These are phyloP conservation scores for Scedosporium boydii DNA, from an alignment of 2,329 filamentous ascomycete species.

Conservation along the genomic window DNA sequence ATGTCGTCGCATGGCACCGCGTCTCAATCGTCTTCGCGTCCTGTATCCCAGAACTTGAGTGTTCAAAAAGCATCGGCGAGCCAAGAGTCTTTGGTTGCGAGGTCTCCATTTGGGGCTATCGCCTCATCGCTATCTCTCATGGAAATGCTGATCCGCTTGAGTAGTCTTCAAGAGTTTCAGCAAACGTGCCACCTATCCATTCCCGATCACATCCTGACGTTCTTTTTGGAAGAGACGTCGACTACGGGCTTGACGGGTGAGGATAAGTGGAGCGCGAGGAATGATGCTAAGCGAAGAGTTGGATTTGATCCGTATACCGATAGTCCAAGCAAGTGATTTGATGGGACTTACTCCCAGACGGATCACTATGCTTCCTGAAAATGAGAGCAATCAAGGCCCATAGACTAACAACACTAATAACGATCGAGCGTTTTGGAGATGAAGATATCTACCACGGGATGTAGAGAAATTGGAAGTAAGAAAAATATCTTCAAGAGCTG, in stretches of 20 bases:
- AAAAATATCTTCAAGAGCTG: too few relatives aligned
- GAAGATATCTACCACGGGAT: too few relatives aligned
- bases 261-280: constrained; percentile 31
- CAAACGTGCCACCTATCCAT: constrained; percentile 84
- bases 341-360: constrained; percentile 14
- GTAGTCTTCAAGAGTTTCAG: constrained; percentile 84
- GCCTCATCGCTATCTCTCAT: constrained; percentile 61
- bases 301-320: constrained; percentile 50
- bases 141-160: constrained; percentile 79
- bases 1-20: constrained; percentile 9
- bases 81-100: constrained; percentile 23
- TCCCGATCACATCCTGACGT: constrained; percentile 78
- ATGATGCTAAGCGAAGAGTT: constrained; percentile 37
- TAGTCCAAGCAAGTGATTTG: constrained; percentile 10
- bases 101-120: constrained; percentile 42
- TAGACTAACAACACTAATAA: too few relatives aligned
- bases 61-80: constrained; percentile 9
- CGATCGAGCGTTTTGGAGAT: too few relatives aligned
- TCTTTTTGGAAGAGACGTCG: constrained; percentile 63
- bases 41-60: constrained; percentile 4
- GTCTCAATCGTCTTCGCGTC: not conserved
- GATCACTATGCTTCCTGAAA: not conserved
- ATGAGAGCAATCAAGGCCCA: not conserved
- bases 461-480: too few relatives aligned
- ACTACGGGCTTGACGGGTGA: constrained; percentile 39